Conservation (phyloP, 78 protist genomes). For the Dictyostelium brefeldianum region DNA sequence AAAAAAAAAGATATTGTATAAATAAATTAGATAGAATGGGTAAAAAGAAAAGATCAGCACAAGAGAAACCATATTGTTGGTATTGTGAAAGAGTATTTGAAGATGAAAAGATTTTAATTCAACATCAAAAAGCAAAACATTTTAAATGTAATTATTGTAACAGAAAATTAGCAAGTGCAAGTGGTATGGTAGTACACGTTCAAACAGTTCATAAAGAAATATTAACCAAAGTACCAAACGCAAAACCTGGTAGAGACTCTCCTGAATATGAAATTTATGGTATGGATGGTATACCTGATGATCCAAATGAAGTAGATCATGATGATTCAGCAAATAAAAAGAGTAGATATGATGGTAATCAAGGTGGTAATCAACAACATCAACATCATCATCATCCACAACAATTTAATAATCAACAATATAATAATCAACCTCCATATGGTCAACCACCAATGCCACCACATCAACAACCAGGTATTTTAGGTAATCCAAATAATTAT, state of each 20-base stretch:
- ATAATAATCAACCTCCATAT: not conserved
- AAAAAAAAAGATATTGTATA: not conserved
- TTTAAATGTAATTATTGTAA: slow-evolving; percentile 90
- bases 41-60: slow-evolving; percentile 70
- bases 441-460: no score
- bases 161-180: slow-evolving; percentile 81
- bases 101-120: slow-evolving; percentile 89
- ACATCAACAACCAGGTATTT: no score
- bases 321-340: not conserved
- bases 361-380: not conserved
- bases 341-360: not conserved
- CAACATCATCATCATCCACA: not conserved
- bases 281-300: slow-evolving; percentile 93
- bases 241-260: slow-evolving; percentile 89
- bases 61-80: slow-evolving; percentile 84
- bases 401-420: no score
- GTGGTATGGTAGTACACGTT: slow-evolving; percentile 90
- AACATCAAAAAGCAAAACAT: slow-evolving; percentile 94
- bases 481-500: no score
- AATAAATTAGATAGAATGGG: slow-evolving; percentile 30
- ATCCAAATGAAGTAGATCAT: slow-evolving; percentile 25
- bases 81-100: slow-evolving; percentile 94
- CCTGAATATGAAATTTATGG: slow-evolving; percentile 88
- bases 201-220: slow-evolving; percentile 90
- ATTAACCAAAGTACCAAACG: slow-evolving; percentile 84